phyloP scores from a whole-genome alignment of 2,329 filamentous ascomycete species.

The Colletotrichum orbiculare region DNA sequence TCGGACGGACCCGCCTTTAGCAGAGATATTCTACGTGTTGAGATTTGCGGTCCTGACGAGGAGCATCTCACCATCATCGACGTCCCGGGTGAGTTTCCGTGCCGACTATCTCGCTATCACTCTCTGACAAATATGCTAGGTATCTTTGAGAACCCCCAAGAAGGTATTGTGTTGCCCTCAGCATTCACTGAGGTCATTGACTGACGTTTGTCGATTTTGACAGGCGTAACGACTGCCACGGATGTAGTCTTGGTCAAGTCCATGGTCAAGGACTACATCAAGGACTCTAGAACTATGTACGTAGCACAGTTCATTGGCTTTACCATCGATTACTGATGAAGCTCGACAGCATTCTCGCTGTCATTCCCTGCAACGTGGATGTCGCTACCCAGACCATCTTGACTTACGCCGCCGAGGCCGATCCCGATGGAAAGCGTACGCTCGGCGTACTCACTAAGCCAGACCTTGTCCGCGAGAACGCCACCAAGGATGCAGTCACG shows the following conservation, averaged over 20 bases:
- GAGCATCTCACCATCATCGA: constrained; percentile 40
- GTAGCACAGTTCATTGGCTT: neutral
- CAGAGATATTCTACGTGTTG: constrained; percentile 39
- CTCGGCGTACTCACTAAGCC: constrained; percentile 61
- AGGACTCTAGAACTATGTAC: constrained; percentile 57
- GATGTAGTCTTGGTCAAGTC: constrained; percentile 32
- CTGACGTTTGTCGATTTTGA: neutral
- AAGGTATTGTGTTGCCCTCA: constrained; percentile 7
- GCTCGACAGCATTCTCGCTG: constrained; percentile 52
- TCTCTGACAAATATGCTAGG: constrained; percentile 50
- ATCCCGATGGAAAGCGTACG: constrained; percentile 54
- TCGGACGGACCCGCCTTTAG: constrained; percentile 29
- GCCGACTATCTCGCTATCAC: constrained; percentile 49
- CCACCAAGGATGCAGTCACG: constrained; percentile 34
- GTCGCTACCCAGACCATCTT: constrained; percentile 55
- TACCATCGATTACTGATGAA: neutral
- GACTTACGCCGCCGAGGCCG: constrained; percentile 48
- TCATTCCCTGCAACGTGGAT: constrained; percentile 54
- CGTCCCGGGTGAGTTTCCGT: constrained; percentile 56
- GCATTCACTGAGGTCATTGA: neutral
- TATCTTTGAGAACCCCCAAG: constrained; percentile 36
- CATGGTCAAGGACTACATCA: constrained; percentile 55
- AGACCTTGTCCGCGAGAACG: constrained; percentile 48
- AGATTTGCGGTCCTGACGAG: constrained; percentile 38
- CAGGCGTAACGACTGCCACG: constrained; percentile 45